Base-by-base conservation (phyloP, 805 yeast genomes). In the Pichia kluyveri region DNA sequence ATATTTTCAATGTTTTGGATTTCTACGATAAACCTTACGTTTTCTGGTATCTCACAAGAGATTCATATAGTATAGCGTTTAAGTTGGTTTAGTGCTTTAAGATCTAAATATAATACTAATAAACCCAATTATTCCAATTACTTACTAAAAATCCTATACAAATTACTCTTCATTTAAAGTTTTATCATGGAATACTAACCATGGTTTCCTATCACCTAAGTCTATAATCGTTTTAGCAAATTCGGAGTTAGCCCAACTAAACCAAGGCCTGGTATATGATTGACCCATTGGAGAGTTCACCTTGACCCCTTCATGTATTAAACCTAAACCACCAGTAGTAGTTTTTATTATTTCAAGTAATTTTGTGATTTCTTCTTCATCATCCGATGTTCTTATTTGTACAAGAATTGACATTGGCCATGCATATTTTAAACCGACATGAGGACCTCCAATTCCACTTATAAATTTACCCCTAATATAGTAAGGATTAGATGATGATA, bases 211-310 rank as follows among this genome's bases (percentile, higher is more conserved):
- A 49, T 73, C 67, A 2, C 91, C 89, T 51, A 88, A 66, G 56
- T 86, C 83, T 42, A 88, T 62, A n/a, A 88, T 82, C 0, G 95
- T 83, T 63, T 86, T 86, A 19, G 89, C 96, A 67, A 88, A 86
- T 64, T 89, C 96, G 1, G 95, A 80, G 60, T 88, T 88, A 56
- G 95, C 85, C 96, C 96, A 88, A 6, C 95, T 83, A 69, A 89
- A 89, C 96, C 96, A 88, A 3, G 93, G 77, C 51, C 96, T 69
- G 0, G 96, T 85, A 60, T 65, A 89, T 12, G 18, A 32, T n/a
- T 63, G 64, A 10, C 51, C 48, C 1, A 78, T 80, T 2, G 68
- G 68, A 7, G 73, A 66, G 55, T 81, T 72, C 10, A 87, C 95
- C 49, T 83, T 68, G 4, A 88, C 79, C 49, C 84, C 75, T 67